These are phyloP conservation scores for Fragosphaeria purpurea DNA, from an alignment of 2,329 filamentous ascomycete genomes.

Conservation along the genomic window DNA sequence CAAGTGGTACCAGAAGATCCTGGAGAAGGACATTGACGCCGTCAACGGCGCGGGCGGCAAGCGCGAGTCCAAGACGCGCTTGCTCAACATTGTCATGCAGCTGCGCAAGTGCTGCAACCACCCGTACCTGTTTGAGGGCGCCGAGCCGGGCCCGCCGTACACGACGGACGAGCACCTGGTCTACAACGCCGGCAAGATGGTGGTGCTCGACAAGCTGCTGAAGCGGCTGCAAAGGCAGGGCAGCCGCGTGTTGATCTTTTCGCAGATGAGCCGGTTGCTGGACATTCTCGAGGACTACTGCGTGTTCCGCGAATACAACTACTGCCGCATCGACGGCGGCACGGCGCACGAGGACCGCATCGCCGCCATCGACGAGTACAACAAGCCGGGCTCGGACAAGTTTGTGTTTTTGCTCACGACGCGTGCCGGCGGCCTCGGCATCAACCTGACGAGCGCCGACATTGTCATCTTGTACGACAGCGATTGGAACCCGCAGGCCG, in stretches of 20 bases:
- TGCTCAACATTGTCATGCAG: conserved; percentile 99
- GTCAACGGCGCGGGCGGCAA: conserved; percentile 96
- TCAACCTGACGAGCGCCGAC: conserved; percentile 90
- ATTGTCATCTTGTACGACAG: conserved; percentile 96
- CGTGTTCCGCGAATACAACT: conserved; percentile 87
- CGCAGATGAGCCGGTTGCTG: conserved; percentile 94
- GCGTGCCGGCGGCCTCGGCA: conserved; percentile 87
- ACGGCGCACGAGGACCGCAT: conserved; percentile 98
- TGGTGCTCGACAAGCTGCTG: conserved; percentile 86
- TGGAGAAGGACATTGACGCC: conserved; percentile 98
- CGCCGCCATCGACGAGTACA: conserved; percentile 95
- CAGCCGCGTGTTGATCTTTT: conserved; percentile 96
- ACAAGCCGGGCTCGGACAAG: conserved; percentile 89
- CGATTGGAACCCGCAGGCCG: conserved; percentile 97
- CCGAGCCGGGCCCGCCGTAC: conserved; percentile 92
- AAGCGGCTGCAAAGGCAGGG: conserved; percentile 74
- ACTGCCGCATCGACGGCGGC: conserved; percentile 93
- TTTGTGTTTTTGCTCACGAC: conserved; percentile 95
- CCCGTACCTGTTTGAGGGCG: conserved; percentile 94
- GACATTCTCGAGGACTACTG: conserved; percentile 98
- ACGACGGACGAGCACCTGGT: conserved; percentile 96
- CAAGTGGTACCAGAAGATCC: conserved; percentile 97
- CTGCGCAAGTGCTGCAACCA: conserved; percentile 98
- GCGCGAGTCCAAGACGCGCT: conserved; percentile 90
- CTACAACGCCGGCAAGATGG: conserved; percentile 93